Base-by-base conservation (phyloP, 2,329 filamentous ascomycete genomes). In the Fusarium ambrosium region DNA sequence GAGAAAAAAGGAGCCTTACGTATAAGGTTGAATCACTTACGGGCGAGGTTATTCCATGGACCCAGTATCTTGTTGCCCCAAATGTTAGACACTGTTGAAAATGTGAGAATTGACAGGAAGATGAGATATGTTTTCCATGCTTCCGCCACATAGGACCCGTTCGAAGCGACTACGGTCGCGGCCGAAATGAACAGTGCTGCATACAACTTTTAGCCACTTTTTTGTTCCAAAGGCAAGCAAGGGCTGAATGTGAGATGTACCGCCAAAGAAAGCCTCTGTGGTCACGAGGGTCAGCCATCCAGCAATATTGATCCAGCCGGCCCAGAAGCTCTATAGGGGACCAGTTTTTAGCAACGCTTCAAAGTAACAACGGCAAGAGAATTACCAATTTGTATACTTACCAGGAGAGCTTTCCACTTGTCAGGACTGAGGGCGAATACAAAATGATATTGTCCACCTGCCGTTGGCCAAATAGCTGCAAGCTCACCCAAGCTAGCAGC, bases 211-310 rank as follows among this genome's bases (percentile, higher is more conserved):
- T 16, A 20, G 22, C 5, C 10, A 4, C n/a, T 11, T 18, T n/a
- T 4, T 22, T n/a, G 34, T 36, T 36, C 14, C 34, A 36, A 36
- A 36, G 34, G 27, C 8, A 27, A 27, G 13, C 7, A n/a, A 29
- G 48, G 13, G 6, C 24, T 27, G 18, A 16, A 7, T 18, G 4
- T 3, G 9, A 32, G 16, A 36, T 78, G 39, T 75, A 85, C 84
- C 84, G 59, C 80, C 83, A 70, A 87, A 86, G 75, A 85, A 86
- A 0, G 80, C 84, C 55, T 85, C 83, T 0, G 83, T 84, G 7
- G 85, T 86, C 63, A 86, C 83, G 1, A 86, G 78, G 6, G 82
- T 85, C 4, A 87, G 79, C 85, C 85, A 87, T 6, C 85, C 85
- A 18, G 82, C 81, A 62, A 86, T 86, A 58, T 83, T 86, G 20